These are phyloP conservation scores for Sporobolomyces roseus DNA, from an alignment of 768 basidiomycete genomes.

Conservation along the genomic window DNA sequence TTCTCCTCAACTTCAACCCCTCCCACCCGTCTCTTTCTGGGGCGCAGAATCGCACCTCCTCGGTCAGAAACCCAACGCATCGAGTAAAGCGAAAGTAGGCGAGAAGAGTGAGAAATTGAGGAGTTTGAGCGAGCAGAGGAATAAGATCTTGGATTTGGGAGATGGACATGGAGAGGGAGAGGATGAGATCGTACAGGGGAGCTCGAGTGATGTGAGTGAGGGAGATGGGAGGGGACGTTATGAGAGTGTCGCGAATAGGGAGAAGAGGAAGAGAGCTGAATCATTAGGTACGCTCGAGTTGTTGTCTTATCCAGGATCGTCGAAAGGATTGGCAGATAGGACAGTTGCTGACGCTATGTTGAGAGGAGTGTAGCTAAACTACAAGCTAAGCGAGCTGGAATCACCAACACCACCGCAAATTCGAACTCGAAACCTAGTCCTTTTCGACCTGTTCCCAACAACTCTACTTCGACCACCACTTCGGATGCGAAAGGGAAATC, in stretches of 20 bases:
- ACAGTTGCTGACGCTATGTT: no score
- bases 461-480: no score
- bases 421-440: background rate
- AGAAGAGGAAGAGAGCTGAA: slow-evolving; percentile 24
- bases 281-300: no score
- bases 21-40: slow-evolving; percentile 1
- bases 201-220: background rate
- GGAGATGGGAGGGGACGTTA: slow-evolving; percentile 6
- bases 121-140: slow-evolving; percentile 15
- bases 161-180: background rate
- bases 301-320: no score
- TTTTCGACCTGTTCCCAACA: slow-evolving; percentile 5
- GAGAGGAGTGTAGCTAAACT: slow-evolving; percentile 1
- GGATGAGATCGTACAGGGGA: slow-evolving; percentile 20
- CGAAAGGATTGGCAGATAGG: no score
- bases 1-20: slow-evolving; percentile 10
- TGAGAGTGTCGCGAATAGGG: slow-evolving; percentile 20
- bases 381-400: background rate
- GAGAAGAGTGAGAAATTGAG: slow-evolving; percentile 17
- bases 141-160: slow-evolving; percentile 11
- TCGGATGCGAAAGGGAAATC: background rate
- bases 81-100: slow-evolving; percentile 11
- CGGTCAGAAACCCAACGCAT: slow-evolving; percentile 11
- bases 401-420: background rate
- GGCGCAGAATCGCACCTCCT: background rate